Base-by-base conservation (phyloP, 2,329 filamentous ascomycete genomes). In the Ophiocordyceps unilateralis region DNA sequence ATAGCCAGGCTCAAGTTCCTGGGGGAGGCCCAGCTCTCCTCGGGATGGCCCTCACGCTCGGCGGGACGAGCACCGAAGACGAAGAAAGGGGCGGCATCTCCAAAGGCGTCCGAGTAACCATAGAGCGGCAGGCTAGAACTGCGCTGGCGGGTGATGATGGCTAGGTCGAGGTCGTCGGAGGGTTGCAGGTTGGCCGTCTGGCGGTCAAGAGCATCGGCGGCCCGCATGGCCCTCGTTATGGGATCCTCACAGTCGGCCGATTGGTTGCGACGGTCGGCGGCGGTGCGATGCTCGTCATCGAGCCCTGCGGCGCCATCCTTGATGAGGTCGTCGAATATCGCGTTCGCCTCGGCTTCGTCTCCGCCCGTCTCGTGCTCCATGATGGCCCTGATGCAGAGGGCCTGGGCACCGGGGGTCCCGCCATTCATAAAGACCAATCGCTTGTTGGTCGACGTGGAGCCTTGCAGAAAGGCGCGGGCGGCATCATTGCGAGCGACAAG, bases 391-490 rank as follows among this genome's bases (percentile, higher is more conserved):
- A 80, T 66, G 50, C 75, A 80, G 21, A 68, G 59, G 6, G 67
- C 58, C 43, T 70, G 68, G 1, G 74, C 74, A 44, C 67, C 63
- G 10, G 69, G 63, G 3, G 70, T 72, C 10, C 76, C 74, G 3
- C 76, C 76, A 42, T 76, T 68, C 56, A 76, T 60, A 48, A 81
- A 77, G 8, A 77, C 75, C 5, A 80, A 55, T 44, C 68, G 67
- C 48, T 69, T 75, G 45, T 66, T 65, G 42, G 58, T 56, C 10
- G 60, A 53, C 1, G 63, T 65, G 7, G 69, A 66, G 10, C 59
- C 59, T 36, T 58, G 55, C 21, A 80, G 54, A 50, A 80, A 81
- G 2, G 60, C 53, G 24, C 61, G 56, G 8, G 75, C 76, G 38
- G 60, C 60, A 42, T 70, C 59, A 24, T 62, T 59, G 37, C 76